Conservation (phyloP, 2,329 filamentous ascomycete species). For the Plenodomus tracheiphilus region DNA sequence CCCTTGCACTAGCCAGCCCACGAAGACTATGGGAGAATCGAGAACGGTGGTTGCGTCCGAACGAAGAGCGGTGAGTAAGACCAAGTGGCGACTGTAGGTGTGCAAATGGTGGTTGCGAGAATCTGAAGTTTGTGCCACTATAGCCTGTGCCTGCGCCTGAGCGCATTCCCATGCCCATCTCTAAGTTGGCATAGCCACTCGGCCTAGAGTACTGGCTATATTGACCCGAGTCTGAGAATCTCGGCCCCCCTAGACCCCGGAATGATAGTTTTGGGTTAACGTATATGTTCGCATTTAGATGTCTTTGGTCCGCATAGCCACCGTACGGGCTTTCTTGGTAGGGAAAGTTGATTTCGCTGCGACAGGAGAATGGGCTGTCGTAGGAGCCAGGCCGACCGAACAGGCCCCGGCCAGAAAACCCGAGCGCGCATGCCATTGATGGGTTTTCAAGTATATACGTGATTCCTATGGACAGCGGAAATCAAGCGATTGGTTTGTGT, state of each 20-base stretch:
- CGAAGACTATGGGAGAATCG: neutral
- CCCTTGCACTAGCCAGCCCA: neutral
- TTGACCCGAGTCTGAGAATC: constrained; percentile 3
- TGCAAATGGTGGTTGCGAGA: neutral
- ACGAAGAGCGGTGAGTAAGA: neutral
- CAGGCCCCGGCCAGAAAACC: neutral
- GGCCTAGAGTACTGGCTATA: neutral
- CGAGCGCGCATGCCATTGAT: neutral
- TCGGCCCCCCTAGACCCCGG: neutral
- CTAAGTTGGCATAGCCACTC: neutral
- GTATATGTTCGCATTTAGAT: neutral
- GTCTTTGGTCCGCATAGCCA: constrained; percentile 1
- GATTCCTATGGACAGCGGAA: no score
- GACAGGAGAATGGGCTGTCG: neutral
- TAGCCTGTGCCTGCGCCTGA: neutral
- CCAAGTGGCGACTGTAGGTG: neutral
- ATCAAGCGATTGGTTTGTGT: no score
- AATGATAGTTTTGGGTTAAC: neutral
- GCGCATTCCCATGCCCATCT: constrained; percentile 3
- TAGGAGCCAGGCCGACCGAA: neutral
- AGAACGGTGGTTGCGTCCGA: neutral
- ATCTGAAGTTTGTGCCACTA: neutral
- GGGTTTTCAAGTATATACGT: no score
- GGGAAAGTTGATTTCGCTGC: neutral
- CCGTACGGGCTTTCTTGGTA: neutral